phyloP scores from a whole-genome alignment of 129 eudicot species.

The Helianthus annuus region DNA sequence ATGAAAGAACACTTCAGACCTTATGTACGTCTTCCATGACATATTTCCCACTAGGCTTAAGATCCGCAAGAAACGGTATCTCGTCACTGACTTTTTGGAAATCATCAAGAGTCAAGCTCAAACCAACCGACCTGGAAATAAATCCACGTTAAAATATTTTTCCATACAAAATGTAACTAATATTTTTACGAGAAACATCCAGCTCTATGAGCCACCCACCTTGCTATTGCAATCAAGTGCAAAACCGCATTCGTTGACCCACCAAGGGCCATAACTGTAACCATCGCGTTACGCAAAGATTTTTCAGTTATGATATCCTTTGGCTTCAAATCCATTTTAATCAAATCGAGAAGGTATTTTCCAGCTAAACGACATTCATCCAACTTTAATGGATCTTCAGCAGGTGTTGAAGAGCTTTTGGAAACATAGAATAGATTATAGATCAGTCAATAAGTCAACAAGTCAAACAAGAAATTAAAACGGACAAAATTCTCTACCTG shows the following conservation, averaged over 20 bases:
- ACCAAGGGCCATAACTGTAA: constrained; percentile 95
- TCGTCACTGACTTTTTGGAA: constrained; percentile 91
- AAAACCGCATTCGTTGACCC: constrained; percentile 99
- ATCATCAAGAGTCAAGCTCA: constrained; percentile 77
- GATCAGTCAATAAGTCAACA: not conserved
- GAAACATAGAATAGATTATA: not conserved
- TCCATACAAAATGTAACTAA: too few relatives aligned
- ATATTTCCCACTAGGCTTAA: constrained; percentile 97
- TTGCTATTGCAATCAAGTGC: constrained; percentile 96
- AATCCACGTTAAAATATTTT: not conserved
- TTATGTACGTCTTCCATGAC: constrained; percentile 99
- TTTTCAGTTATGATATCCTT: constrained; percentile 81
- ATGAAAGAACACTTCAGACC: constrained; percentile 29
- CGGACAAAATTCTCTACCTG: constrained; percentile 49
- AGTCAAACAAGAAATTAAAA: not conserved
- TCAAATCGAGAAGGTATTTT: constrained; percentile 73
- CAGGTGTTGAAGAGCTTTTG: constrained; percentile 94
- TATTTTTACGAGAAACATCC: not conserved
- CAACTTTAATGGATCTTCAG: constrained; percentile 94
- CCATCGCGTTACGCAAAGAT: constrained; percentile 93
- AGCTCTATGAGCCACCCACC: constrained; percentile 39
- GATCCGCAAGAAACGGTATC: constrained; percentile 97
- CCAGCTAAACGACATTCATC: constrained; percentile 98
- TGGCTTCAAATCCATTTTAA: constrained; percentile 94
- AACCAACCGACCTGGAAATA: constrained; percentile 75